Conservation (phyloP, 225 moss, liverwort and hornwort species). For the Pseudisothecium myosuroides region DNA sequence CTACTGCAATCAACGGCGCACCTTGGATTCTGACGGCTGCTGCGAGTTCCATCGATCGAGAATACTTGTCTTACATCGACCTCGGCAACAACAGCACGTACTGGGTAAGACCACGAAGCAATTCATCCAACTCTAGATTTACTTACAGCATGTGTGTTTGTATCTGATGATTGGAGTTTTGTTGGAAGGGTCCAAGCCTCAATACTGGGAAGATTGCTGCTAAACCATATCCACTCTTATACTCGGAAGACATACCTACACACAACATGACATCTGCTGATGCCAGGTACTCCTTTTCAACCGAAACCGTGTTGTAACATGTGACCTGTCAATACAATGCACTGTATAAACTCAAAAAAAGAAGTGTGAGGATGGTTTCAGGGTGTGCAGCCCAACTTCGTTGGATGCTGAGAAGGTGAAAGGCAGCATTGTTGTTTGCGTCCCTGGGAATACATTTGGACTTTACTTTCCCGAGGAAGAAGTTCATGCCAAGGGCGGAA, state of each 20-base stretch:
- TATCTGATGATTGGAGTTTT: not conserved
- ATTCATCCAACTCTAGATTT: not conserved
- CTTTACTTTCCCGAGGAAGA: slow-evolving; percentile 23
- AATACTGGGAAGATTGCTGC: slow-evolving; percentile 8
- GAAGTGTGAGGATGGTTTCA: not conserved
- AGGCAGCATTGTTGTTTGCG: slow-evolving; percentile 25
- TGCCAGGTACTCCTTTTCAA: slow-evolving; percentile 15
- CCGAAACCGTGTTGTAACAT: not conserved
- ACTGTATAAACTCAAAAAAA: not conserved
- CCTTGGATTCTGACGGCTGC: slow-evolving; percentile 42
- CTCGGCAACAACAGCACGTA: slow-evolving; percentile 30
- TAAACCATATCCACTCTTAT: slow-evolving; percentile 1
- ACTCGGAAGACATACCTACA: slow-evolving; percentile 26
- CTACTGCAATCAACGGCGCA: slow-evolving; percentile 9
- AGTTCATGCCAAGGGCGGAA: slow-evolving; percentile 18
- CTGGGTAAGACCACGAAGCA: not conserved
- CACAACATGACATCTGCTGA: slow-evolving; percentile 3
- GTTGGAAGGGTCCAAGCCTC: slow-evolving; percentile 21
- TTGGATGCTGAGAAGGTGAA: slow-evolving; percentile 18
- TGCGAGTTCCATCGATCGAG: slow-evolving; percentile 34
- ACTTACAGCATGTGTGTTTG: not conserved
- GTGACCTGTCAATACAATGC: not conserved
- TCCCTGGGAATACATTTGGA: slow-evolving; percentile 15
- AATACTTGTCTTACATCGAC: slow-evolving; percentile 12
- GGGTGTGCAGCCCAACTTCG: slow-evolving; percentile 11